Percentiles rank a stretch among this genome's conserved stretches.
Conservation (phyloP, 2,329 filamentous ascomycete species). For the Verticillium albo-atrum region DNA sequence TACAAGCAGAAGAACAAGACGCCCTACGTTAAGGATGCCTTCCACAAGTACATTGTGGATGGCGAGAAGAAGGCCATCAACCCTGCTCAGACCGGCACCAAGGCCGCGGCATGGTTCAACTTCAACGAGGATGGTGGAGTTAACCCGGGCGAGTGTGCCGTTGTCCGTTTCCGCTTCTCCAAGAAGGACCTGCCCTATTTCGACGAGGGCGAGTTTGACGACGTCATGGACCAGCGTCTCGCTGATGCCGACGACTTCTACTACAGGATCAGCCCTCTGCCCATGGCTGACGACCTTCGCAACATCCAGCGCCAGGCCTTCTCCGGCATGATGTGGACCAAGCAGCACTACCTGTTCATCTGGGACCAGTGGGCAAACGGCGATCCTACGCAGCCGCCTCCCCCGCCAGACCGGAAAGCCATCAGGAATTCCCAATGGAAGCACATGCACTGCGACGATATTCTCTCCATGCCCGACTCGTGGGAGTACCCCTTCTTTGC, state of each 20-base stretch:
- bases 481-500: slow-evolving; percentile 99
- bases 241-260: slow-evolving; percentile 97
- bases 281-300: slow-evolving; percentile 87
- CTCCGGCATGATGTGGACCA: slow-evolving; percentile 97
- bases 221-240: slow-evolving; percentile 78
- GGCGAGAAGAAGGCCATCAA: slow-evolving; percentile 78
- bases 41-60: slow-evolving; percentile 83
- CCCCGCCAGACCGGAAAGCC: slow-evolving; percentile 72
- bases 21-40: slow-evolving; percentile 90
- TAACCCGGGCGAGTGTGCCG: slow-evolving; percentile 84
- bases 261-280: slow-evolving; percentile 85
- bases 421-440: slow-evolving; percentile 90
- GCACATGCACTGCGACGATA: slow-evolving; percentile 91
- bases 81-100: slow-evolving; percentile 75
- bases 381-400: slow-evolving; percentile 82
- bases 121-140: slow-evolving; percentile 91
- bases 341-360: slow-evolving; percentile 94
- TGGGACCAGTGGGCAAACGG: slow-evolving; percentile 98
- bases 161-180: slow-evolving; percentile 87
- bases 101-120: slow-evolving; percentile 84
- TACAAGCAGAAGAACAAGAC: slow-evolving; percentile 76
- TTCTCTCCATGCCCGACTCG: slow-evolving; percentile 95
- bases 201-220: slow-evolving; percentile 89
- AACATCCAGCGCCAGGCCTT: slow-evolving; percentile 95
- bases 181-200: slow-evolving; percentile 71